These are phyloP conservation scores for Candida chauliodis DNA, from an alignment of 805 yeast species.

Conservation along the genomic window DNA sequence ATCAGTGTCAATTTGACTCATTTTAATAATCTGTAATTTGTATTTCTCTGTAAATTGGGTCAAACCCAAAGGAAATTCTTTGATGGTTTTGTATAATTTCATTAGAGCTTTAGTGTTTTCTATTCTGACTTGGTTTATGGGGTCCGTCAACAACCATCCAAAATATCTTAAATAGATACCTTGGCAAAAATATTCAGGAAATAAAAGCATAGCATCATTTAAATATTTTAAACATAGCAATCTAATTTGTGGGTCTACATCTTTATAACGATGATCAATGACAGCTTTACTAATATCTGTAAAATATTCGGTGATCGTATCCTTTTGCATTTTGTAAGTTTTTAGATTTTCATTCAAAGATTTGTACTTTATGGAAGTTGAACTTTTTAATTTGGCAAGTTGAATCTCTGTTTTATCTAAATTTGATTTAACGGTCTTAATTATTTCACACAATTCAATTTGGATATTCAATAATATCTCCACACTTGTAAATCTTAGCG, in stretches of 20 bases:
- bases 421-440: conserved; percentile 31
- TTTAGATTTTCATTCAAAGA: conserved; percentile 42
- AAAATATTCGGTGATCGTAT: conserved; percentile 52
- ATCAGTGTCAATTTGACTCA: conserved; percentile 44
- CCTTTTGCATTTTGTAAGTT: conserved; percentile 39
- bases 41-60: conserved; percentile 78
- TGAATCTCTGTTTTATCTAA: conserved; percentile 46
- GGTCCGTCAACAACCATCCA: conserved; percentile 85
- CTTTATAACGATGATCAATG: conserved; percentile 76
- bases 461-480: conserved; percentile 56
- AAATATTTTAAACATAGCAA: conserved; percentile 61
- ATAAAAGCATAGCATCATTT: conserved; percentile 67
- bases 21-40: conserved; percentile 60
- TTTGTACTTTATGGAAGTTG: conserved; percentile 42
- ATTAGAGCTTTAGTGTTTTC: conserved; percentile 59
- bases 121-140: conserved; percentile 53
- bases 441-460: conserved; percentile 52
- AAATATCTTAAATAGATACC: conserved; percentile 69
- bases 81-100: conserved; percentile 38
- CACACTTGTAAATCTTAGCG: conserved; percentile 69
- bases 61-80: conserved; percentile 52
- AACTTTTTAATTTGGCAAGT: conserved; percentile 21
- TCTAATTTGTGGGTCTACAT: conserved; percentile 69
- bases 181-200: conserved; percentile 70
- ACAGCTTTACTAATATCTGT: conserved; percentile 64